Evolutionary conservation across 768 basidiomycete species (phyloP).

Genomic region (Pilatotrama ljubarskyi): DNA sequence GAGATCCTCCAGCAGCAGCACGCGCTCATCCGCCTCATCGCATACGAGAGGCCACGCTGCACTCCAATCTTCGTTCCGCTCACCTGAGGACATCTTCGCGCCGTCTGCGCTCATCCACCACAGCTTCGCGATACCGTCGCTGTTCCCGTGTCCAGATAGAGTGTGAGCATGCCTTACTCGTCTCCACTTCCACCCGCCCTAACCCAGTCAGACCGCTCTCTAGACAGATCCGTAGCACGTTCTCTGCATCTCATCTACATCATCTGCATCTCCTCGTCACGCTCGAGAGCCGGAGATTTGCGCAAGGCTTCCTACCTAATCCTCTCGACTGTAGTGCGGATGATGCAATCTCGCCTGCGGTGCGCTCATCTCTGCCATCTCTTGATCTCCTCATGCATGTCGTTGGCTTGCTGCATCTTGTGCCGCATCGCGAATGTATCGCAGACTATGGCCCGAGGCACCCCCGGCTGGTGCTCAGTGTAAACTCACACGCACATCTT

Average conservation of each 20-base stretch:
- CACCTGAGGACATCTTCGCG: slow-evolving; percentile 12
- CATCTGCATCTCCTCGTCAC: neutral
- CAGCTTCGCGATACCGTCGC: slow-evolving; percentile 6
- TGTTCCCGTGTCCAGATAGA: slow-evolving; percentile 14
- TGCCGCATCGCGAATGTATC: too few species aligned
- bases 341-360: slow-evolving; percentile 6
- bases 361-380: neutral
- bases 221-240: neutral
- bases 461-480: neutral
- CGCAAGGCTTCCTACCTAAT: slow-evolving; percentile 13
- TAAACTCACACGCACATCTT: neutral
- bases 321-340: neutral
- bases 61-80: slow-evolving; percentile 1
- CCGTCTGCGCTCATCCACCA: neutral
- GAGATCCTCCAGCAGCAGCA: neutral
- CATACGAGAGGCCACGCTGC: slow-evolving; percentile 4
- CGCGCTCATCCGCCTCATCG: slow-evolving; percentile 13
- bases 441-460: too few species aligned
- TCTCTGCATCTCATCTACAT: neutral
- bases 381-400: neutral
- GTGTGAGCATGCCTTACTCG: neutral
- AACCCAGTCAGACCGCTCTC: slow-evolving; percentile 5
- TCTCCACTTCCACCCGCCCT: slow-evolving; percentile 5
- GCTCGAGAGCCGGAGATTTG: slow-evolving; percentile 10
- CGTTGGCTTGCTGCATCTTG: neutral